Conservation (phyloP, 2,329 filamentous ascomycete species). For the Colletotrichum kahawae region DNA sequence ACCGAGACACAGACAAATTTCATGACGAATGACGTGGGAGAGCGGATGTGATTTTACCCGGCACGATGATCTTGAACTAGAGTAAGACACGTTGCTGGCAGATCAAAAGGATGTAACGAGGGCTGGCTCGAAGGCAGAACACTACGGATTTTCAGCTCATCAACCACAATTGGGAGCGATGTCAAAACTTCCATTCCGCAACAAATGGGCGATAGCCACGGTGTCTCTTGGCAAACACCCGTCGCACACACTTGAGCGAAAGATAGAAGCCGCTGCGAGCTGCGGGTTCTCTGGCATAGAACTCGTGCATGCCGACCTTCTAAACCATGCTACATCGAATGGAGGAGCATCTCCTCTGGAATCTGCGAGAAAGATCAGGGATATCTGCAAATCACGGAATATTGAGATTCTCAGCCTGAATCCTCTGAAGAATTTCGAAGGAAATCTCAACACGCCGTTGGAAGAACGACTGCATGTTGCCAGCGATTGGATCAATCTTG, state of each 20-base stretch:
- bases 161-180: rapidly evolving
- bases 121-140: background rate
- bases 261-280: background rate
- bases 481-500: background rate
- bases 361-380: rapidly evolving
- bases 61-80: background rate
- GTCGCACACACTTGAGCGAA: background rate
- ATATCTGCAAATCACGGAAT: background rate
- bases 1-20: rapidly evolving
- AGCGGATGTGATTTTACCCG: background rate
- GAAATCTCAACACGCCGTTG: background rate
- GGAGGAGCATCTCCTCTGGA: background rate
- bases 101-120: background rate
- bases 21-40: background rate
- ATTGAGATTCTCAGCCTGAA: background rate
- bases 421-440: background rate
- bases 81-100: background rate
- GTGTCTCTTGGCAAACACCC: background rate
- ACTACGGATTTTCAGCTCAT: background rate
- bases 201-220: background rate
- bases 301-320: background rate
- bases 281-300: background rate
- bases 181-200: background rate
- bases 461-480: background rate
- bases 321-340: background rate